Evolutionary conservation across 129 eudicot genomes (phyloP), one percentile per base, ranked within the genome.

Genomic region (Saposhnikovia divaricata): DNA sequence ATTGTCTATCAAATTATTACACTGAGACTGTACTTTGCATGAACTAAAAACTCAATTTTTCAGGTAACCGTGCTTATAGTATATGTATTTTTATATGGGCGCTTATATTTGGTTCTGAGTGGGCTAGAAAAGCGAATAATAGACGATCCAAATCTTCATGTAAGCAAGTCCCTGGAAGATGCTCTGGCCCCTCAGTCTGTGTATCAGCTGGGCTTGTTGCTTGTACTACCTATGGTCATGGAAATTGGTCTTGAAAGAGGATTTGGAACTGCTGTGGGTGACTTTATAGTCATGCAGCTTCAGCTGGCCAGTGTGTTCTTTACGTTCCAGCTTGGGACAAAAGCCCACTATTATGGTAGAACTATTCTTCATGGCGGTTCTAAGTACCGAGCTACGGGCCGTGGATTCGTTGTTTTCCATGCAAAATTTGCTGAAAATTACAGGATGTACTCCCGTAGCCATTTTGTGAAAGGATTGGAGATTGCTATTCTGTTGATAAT

Each of bases 311-410:
- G 96, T 2, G 93, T 93, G 8, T 93, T 93, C 80, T 93, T 91
- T 51, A 93, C 98, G 28, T 93, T 93, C 82, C 96, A 91, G 82
- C 93, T 93, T 65, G 98, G 98, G 66, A 93, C 98, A 74, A 93
- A 91, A 83, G 93, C 92, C 59, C 98, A 93, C 55, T 91, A 91
- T 55, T 93, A 82, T 73, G 98, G 98, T 18, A 80, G 96, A 86
- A 91, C 97, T 14, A 82, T 93, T 79, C 81, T 93, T 50, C 98
- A 93, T 13, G 98, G 98, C 27, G 98, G 98, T 73, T 91, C 98
- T 12, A 91, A 91, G 65, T 93, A 93, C 77, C 83, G 96, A 76
- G 96, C 98, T 70, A 93, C 98, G 2, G 98, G 98, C 48, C 98
- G 98, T 57, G 98, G 98, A 13, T 93, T 93, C 77, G 98, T 93